Evolutionary conservation across 2,329 filamentous ascomycete species (phyloP).

Genomic region (Trichophaea hybrida): DNA sequence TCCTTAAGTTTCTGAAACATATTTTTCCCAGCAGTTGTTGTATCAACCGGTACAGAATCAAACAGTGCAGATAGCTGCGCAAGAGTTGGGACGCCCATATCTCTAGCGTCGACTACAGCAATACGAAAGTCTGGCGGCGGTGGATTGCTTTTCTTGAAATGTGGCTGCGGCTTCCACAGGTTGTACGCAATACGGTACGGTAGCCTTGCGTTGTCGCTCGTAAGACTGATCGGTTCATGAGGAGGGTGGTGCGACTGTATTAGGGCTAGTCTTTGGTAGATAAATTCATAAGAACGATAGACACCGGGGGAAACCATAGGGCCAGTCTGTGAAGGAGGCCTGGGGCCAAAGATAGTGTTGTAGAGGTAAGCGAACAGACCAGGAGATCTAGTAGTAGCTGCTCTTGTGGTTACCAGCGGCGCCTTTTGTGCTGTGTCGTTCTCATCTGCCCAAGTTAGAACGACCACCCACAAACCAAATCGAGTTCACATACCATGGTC

Average conservation of each 20-base stretch:
- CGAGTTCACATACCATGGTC: slow-evolving; percentile 22
- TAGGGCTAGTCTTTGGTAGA: slow-evolving; percentile 63
- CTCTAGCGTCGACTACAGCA: slow-evolving; percentile 62
- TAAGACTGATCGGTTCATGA: slow-evolving; percentile 28
- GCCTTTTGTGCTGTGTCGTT: slow-evolving; percentile 1
- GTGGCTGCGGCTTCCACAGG: slow-evolving; percentile 59
- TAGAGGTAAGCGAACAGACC: slow-evolving; percentile 30
- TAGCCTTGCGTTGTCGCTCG: slow-evolving; percentile 29
- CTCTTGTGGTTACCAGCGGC: slow-evolving; percentile 3
- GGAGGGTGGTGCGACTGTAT: slow-evolving; percentile 55
- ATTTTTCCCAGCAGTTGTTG: slow-evolving; percentile 37
- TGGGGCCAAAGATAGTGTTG: slow-evolving; percentile 13
- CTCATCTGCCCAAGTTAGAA: slow-evolving; percentile 12
- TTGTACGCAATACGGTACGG: slow-evolving; percentile 60
- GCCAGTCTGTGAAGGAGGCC: slow-evolving; percentile 31
- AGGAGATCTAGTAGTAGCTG: slow-evolving; percentile 17
- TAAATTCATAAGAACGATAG: slow-evolving; percentile 50
- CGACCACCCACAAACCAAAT: background rate
- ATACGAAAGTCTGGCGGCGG: slow-evolving; percentile 71
- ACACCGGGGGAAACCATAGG: slow-evolving; percentile 49
- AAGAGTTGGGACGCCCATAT: slow-evolving; percentile 56
- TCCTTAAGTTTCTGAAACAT: slow-evolving; percentile 70
- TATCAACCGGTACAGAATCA: slow-evolving; percentile 55
- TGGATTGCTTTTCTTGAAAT: slow-evolving; percentile 67
- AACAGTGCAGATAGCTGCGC: slow-evolving; percentile 57